These are phyloP conservation scores for Coprinellus micaceus DNA, from an alignment of 768 basidiomycete genomes.

Conservation along the genomic window DNA sequence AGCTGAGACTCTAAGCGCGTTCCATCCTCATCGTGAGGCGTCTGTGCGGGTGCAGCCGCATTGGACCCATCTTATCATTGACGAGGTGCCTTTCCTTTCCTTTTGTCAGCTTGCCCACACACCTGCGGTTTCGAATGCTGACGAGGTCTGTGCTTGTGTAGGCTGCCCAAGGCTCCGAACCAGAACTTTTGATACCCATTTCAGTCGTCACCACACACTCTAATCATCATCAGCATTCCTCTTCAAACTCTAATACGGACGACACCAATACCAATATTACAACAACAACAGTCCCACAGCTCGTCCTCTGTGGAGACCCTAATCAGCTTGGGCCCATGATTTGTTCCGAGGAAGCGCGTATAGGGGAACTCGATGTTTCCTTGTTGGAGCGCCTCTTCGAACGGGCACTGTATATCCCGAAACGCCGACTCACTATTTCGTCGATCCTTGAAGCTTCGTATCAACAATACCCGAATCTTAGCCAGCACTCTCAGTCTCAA, in stretches of 20 bases:
- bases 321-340: slow-evolving; percentile 51
- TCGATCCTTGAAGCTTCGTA: slow-evolving; percentile 1
- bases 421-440: not conserved
- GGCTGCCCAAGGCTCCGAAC: slow-evolving; percentile 54
- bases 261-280: slow-evolving; percentile 9
- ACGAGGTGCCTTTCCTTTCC: slow-evolving; percentile 37
- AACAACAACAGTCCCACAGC: slow-evolving; percentile 37
- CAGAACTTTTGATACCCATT: slow-evolving; percentile 46
- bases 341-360: slow-evolving; percentile 42
- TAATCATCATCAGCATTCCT: not conserved
- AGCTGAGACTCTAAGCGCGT: slow-evolving; percentile 28
- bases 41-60: slow-evolving; percentile 34
- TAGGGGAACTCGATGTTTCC: slow-evolving; percentile 41
- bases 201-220: slow-evolving; percentile 38
- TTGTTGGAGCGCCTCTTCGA: slow-evolving; percentile 47
- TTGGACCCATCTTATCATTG: slow-evolving; percentile 52
- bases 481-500: not conserved
- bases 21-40: slow-evolving; percentile 35
- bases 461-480: not conserved
- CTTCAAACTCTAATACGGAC: no score
- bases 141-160: slow-evolving; percentile 15
- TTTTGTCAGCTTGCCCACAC: no score
- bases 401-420: slow-evolving; percentile 31
- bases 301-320: slow-evolving; percentile 48
- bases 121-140: no score